Evolutionary conservation across 768 basidiomycete species (phyloP), one percentile per base, ranked within the genome.

Genomic region (Cubamyces lactineus): DNA sequence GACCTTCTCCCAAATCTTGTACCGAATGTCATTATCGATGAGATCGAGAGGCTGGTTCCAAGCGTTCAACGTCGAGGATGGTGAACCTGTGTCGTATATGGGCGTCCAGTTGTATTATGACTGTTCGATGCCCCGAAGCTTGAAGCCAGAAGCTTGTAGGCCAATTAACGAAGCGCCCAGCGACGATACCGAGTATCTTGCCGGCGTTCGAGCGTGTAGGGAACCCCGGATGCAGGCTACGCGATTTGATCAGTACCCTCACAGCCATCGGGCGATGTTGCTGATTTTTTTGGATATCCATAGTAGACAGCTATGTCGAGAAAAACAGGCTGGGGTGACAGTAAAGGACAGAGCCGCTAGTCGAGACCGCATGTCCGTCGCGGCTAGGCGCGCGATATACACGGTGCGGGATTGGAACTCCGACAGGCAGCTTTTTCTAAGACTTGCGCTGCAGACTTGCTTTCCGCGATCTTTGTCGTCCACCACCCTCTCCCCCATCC

Each of bases 401-500:
- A 53, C 51, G 34, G 56, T 51, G 21, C 40, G 61, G 54, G 38
- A 59, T 63, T 63, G 46, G 57, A 63, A 63, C 62, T 63, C 62
- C 62, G 62, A 63, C 62, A 54, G 12, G 48, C 53, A 56, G 52
- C 52, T 57, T 57, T 57, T 57, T 55, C 41, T 24, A 46, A 41
- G 51, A 40, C 19, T 53, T 43, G 42, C 23, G 43, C 46, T 49
- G 34, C 56, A 45, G 23, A 26, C 56, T 61, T 61, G 48, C 48
- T 30, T 50, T 19, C 62, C 56, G 41, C 50, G 41, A 41, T 52
- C 54, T 50, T 63, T 54, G 28, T 58, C 53, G 26, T 51, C 40
- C 50, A 46, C 42, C 53, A 28, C 43, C 24, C 70, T 67, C 67
- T 69, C 65, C 59, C 65, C 59, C 57, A 56, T 61, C 61, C 69